Evolutionary conservation across 495 filamentous ascomycete species (phyloP).

Genomic region (Lophiostoma macrostomum): DNA sequence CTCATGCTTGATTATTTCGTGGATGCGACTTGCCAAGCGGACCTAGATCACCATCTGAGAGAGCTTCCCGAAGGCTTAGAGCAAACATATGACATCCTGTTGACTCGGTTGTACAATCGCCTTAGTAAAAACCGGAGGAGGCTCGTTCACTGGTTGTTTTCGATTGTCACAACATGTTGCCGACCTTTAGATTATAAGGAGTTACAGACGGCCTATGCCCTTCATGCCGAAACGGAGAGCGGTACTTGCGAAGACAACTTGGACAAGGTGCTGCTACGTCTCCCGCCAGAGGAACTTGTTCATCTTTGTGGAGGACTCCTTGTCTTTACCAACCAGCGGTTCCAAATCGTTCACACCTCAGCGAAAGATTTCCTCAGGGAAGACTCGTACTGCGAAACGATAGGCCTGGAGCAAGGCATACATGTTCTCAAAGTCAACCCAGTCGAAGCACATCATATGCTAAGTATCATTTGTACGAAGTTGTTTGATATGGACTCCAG

Average conservation of each 20-base stretch:
- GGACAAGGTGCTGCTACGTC: neutral
- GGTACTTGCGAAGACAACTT: neutral
- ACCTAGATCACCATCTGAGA: neutral
- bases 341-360: constrained; percentile 1
- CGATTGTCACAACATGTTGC: neutral
- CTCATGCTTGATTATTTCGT: constrained; percentile 3
- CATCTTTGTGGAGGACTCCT: neutral
- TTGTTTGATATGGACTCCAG: no score
- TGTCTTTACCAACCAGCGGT: neutral
- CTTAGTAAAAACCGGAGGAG: neutral
- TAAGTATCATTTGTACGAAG: neutral
- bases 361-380: neutral
- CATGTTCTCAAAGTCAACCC: neutral
- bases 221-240: neutral
- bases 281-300: neutral
- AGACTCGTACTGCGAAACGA: neutral
- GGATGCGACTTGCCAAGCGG: neutral
- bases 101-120: neutral
- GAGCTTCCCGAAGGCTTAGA: neutral
- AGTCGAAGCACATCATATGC: neutral
- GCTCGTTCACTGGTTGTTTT: neutral
- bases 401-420: neutral
- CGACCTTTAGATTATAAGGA: neutral
- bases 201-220: neutral
- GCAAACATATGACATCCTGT: neutral